These are phyloP conservation scores for Sporisorium graminicola DNA, from an alignment of 1,284 basidiomycete genomes.

Conservation along the genomic window DNA sequence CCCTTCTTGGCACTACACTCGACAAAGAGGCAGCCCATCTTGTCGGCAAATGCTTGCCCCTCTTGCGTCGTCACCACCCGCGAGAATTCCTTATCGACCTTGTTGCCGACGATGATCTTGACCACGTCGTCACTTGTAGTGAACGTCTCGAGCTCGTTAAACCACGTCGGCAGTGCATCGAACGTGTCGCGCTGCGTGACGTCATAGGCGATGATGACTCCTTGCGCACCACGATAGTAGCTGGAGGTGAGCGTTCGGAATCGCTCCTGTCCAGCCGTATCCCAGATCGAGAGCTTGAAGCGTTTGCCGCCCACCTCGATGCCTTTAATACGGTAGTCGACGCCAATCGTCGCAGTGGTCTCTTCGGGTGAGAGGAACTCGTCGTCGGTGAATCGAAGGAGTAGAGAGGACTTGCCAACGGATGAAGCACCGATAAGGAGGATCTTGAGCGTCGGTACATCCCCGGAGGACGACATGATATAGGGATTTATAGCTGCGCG, in stretches of 20 bases:
- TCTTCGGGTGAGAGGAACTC: constrained; percentile 96
- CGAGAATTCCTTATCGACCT: constrained; percentile 90
- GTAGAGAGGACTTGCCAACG: constrained; percentile 85
- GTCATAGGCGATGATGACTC: constrained; percentile 95
- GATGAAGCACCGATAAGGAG: constrained; percentile 82
- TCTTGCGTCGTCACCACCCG: constrained; percentile 86
- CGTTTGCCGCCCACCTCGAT: constrained; percentile 72
- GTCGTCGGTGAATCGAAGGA: constrained; percentile 94
- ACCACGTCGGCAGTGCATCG: constrained; percentile 92
- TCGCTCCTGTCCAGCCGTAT: constrained; percentile 68
- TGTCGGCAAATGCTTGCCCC: constrained; percentile 82
- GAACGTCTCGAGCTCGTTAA: constrained; percentile 93
- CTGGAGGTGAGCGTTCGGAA: constrained; percentile 86
- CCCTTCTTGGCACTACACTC: constrained; percentile 75
- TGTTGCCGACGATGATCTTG: constrained; percentile 93
- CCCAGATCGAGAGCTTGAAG: constrained; percentile 75
- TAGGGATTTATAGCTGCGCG: neutral
- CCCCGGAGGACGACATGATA: constrained; percentile 36
- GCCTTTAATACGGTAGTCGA: constrained; percentile 73
- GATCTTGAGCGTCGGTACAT: constrained; percentile 72
- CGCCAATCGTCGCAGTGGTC: constrained; percentile 88
- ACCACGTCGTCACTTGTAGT: constrained; percentile 80
- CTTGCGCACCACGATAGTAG: constrained; percentile 93
- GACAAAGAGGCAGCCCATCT: constrained; percentile 85
- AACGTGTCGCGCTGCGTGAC: constrained; percentile 90